Evolutionary conservation across 352 stramenopile genomes (phyloP).

Genomic region (Pythium brachiatum): DNA sequence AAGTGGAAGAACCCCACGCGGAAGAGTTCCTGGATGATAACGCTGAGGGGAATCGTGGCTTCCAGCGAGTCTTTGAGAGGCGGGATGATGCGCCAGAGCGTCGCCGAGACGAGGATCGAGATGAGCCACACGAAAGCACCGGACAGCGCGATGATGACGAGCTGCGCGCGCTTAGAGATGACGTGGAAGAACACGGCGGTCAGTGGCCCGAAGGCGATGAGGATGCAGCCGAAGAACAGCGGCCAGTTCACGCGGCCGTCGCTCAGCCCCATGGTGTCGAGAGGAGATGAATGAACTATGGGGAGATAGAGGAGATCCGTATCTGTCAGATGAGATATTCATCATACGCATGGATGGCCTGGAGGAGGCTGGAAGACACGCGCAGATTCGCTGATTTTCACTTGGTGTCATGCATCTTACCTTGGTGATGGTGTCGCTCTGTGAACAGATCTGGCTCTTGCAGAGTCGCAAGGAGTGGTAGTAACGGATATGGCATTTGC

Average conservation of each 20-base stretch:
- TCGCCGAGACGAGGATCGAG: conserved; percentile 71
- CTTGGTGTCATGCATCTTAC: not conserved
- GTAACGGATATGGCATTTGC: not conserved
- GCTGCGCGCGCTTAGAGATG: conserved; percentile 73
- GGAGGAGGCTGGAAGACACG: not conserved
- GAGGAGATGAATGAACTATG: not conserved
- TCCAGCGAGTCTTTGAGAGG: conserved; percentile 70
- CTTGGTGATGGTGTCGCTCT: not conserved
- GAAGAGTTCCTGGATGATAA: conserved; percentile 72
- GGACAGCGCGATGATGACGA: conserved; percentile 79
- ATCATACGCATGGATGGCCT: not conserved
- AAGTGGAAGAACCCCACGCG: conserved; percentile 71
- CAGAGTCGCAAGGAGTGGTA: not conserved
- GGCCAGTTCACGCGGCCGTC: conserved; percentile 78
- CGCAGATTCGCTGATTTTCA: not conserved
- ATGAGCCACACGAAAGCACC: conserved; percentile 83
- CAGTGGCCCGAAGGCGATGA: conserved; percentile 73
- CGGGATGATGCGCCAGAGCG: conserved; percentile 74
- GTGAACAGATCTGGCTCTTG: conserved; percentile 1
- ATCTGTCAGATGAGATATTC: not conserved
- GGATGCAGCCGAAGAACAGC: conserved; percentile 81
- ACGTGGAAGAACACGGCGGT: conserved; percentile 78
- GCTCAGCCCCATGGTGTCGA: conserved; percentile 54
- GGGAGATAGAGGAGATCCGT: conserved; percentile 2
- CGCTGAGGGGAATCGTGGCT: conserved; percentile 65